These are phyloP conservation scores for Suaeda aralocaspica DNA, from an alignment of 148 eudicot genomes.

Conservation along the genomic window DNA sequence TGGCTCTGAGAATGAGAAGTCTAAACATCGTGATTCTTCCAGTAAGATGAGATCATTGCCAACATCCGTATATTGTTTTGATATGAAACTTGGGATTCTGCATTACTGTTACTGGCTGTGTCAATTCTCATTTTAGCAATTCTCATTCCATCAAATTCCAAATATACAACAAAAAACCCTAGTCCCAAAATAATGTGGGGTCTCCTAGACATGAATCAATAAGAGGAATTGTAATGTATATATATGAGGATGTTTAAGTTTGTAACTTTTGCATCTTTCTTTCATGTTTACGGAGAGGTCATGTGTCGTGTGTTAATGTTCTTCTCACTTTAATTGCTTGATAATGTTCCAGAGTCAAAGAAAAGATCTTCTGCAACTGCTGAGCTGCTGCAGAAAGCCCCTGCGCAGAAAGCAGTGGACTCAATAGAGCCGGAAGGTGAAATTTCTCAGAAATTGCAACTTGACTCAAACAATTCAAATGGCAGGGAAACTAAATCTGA, in stretches of 20 bases:
- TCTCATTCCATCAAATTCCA: too few species aligned
- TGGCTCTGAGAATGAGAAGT: slow-evolving; percentile 61
- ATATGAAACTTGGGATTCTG: not conserved
- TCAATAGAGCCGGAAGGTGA: slow-evolving; percentile 43
- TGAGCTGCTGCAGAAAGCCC: slow-evolving; percentile 32
- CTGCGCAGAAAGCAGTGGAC: slow-evolving; percentile 27
- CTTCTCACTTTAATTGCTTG: slow-evolving; percentile 17
- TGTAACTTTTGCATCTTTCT: not conserved
- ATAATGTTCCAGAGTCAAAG: slow-evolving; percentile 29
- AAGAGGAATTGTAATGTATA: too few species aligned
- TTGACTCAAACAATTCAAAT: slow-evolving; percentile 33
- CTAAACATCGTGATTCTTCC: slow-evolving; percentile 35
- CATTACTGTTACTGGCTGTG: not conserved
- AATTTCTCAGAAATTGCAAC: slow-evolving; percentile 31
- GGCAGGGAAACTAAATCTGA: slow-evolving; percentile 31
- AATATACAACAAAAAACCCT: too few species aligned
- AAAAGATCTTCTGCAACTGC: slow-evolving; percentile 34
- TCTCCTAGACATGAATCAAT: too few species aligned
- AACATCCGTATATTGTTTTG: not conserved
- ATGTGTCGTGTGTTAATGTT: not conserved
- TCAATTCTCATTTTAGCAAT: too few species aligned
- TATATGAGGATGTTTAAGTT: too few species aligned
- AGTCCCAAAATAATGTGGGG: too few species aligned
- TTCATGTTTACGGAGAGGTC: not conserved
- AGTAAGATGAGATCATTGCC: slow-evolving; percentile 31